Evolutionary conservation across 2,329 filamentous ascomycete genomes (phyloP).

Genomic region (Microcyclosporella mali): DNA sequence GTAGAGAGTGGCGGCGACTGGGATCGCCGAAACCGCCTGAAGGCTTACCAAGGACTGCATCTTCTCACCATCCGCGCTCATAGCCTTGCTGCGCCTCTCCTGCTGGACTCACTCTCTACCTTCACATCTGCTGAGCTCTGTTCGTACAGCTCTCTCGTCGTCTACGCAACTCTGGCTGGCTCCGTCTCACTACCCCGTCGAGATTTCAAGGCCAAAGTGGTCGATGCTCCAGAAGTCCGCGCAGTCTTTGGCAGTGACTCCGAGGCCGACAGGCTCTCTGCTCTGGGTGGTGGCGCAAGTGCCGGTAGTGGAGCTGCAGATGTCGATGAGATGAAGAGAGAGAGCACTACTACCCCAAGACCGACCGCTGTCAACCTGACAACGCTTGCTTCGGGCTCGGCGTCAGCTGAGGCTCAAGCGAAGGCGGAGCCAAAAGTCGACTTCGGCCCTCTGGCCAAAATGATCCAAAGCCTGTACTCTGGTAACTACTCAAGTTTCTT

Average conservation of each 20-base stretch:
- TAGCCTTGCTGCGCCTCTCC: constrained; percentile 78
- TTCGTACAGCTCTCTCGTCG: constrained; percentile 88
- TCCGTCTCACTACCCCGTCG: constrained; percentile 92
- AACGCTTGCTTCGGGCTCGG: constrained; percentile 61
- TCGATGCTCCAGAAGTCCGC: constrained; percentile 96
- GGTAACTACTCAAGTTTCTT: constrained; percentile 96
- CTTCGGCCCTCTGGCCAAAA: constrained; percentile 77
- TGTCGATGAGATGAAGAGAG: constrained; percentile 60
- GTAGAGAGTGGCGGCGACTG: constrained; percentile 96
- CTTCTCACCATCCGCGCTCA: constrained; percentile 89
- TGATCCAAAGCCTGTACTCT: constrained; percentile 87
- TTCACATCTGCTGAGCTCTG: constrained; percentile 99
- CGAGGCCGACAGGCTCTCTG: constrained; percentile 78
- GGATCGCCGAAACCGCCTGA: constrained; percentile 95
- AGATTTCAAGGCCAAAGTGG: constrained; percentile 98
- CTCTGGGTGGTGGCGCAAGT: constrained; percentile 71
- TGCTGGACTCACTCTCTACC: constrained; percentile 94
- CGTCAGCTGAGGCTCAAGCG: constrained; percentile 52
- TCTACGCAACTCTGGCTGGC: constrained; percentile 91
- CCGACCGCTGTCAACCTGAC: constrained; percentile 82
- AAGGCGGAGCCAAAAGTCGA: constrained; percentile 79
- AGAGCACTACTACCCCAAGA: constrained; percentile 32
- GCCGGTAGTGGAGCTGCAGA: constrained; percentile 72
- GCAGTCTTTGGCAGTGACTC: constrained; percentile 74
- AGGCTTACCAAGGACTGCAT: constrained; percentile 95